Percentiles rank a stretch among this genome's conserved stretches.
Conservation (phyloP, 1,139 yeast genomes). For the Lodderomyces beijingensis region DNA sequence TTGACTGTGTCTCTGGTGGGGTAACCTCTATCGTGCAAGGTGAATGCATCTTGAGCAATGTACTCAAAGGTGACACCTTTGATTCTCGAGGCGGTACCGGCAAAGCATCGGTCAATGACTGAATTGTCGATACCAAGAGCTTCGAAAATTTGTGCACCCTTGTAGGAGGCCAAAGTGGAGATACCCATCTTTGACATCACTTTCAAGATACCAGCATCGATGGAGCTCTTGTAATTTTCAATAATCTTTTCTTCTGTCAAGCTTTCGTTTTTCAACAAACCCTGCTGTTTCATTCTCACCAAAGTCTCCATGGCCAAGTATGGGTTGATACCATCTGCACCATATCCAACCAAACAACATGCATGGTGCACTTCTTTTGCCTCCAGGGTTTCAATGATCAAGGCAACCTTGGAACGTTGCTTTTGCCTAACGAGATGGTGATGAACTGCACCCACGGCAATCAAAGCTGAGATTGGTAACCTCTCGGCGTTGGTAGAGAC, state of each 20-base stretch:
- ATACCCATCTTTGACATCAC: slow-evolving; percentile 99
- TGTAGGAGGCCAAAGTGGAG: slow-evolving; percentile 92
- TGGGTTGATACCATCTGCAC: slow-evolving; percentile 95
- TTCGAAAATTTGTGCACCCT: slow-evolving; percentile 98
- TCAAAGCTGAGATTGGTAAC: slow-evolving; percentile 80
- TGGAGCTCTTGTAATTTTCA: slow-evolving; percentile 73
- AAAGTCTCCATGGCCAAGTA: slow-evolving; percentile 89
- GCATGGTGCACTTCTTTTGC: slow-evolving; percentile 97
- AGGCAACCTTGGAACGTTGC: slow-evolving; percentile 93
- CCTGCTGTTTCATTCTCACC: slow-evolving; percentile 78
- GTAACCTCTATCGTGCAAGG: slow-evolving; percentile 88
- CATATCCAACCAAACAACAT: slow-evolving; percentile 92
- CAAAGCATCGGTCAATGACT: slow-evolving; percentile 91
- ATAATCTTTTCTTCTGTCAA: slow-evolving; percentile 58
- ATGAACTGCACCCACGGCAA: slow-evolving; percentile 97
- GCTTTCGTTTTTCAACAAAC: slow-evolving; percentile 57
- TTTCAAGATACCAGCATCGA: slow-evolving; percentile 88
- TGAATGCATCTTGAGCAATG: slow-evolving; percentile 93
- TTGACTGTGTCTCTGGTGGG: slow-evolving; percentile 71
- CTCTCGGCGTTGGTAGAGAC: slow-evolving; percentile 55
- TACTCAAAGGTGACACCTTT: slow-evolving; percentile 93
- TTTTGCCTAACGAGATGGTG: slow-evolving; percentile 94
- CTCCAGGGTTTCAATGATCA: slow-evolving; percentile 89
- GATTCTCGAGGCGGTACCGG: slow-evolving; percentile 96
- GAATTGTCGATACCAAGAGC: slow-evolving; percentile 94